phyloP scores from a whole-genome alignment of 1,284 basidiomycete genomes.

The Ceratobasidium sp. region DNA sequence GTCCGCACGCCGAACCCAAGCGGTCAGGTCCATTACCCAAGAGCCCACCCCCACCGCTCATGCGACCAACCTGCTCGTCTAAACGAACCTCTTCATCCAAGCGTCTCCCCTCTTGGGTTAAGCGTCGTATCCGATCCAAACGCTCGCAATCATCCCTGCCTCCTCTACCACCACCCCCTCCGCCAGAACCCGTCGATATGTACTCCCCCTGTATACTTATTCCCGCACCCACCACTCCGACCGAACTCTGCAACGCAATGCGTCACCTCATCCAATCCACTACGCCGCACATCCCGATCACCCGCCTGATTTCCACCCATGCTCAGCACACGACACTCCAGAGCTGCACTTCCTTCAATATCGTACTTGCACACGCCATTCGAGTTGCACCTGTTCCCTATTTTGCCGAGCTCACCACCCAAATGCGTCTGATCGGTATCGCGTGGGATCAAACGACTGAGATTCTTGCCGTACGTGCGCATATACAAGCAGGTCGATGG shows the following conservation, averaged over 20 bases:
- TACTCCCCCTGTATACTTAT: slow-evolving; percentile 14
- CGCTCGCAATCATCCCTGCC: neutral
- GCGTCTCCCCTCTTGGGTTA: too few relatives aligned
- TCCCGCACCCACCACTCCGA: slow-evolving; percentile 13
- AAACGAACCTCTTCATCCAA: neutral
- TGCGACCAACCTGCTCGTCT: neutral
- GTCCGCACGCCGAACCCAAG: too few relatives aligned
- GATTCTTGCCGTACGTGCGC: slow-evolving; percentile 27
- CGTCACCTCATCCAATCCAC: slow-evolving; percentile 28
- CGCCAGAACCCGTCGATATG: neutral
- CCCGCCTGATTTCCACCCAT: slow-evolving; percentile 33
- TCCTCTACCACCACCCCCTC: neutral
- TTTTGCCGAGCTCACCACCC: neutral
- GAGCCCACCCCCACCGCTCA: too few relatives aligned
- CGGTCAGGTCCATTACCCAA: too few relatives aligned
- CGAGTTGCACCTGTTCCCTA: slow-evolving; percentile 19
- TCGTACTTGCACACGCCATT: slow-evolving; percentile 19
- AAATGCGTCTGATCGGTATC: slow-evolving; percentile 13
- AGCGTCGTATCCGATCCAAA: too few relatives aligned
- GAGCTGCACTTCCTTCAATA: slow-evolving; percentile 6
- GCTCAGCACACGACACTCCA: slow-evolving; percentile 21
- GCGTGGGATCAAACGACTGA: slow-evolving; percentile 15
- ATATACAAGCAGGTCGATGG: slow-evolving; percentile 36
- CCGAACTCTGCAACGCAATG: slow-evolving; percentile 25
- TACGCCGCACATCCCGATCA: neutral